phyloP scores from a whole-genome alignment of 345 rosid genomes.

The Gossypium ekmanianum region DNA sequence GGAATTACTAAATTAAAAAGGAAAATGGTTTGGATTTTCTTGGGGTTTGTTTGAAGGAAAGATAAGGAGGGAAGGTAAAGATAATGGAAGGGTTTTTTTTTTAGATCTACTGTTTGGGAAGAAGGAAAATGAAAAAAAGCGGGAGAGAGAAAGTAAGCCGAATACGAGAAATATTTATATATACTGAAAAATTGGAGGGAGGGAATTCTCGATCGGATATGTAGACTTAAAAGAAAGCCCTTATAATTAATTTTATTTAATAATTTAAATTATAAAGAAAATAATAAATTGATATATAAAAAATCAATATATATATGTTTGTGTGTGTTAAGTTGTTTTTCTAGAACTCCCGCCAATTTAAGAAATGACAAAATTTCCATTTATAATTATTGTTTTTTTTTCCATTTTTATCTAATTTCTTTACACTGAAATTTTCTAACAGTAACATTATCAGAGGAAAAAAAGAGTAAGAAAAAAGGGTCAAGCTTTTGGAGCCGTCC shows the following conservation, averaged over 20 bases:
- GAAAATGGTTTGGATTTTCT: background rate
- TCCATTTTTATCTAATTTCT: background rate
- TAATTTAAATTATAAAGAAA: background rate
- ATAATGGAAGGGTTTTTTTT: conserved; percentile 2
- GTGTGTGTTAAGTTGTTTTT: background rate
- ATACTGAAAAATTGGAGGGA: conserved; percentile 25
- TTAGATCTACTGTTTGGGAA: conserved; percentile 41
- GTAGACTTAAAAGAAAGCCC: background rate
- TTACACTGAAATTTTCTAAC: no score
- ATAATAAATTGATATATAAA: background rate
- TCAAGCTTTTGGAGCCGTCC: background rate
- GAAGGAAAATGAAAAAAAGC: conserved; percentile 38
- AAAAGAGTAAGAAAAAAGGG: background rate
- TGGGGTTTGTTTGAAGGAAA: conserved; percentile 20
- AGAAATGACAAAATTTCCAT: background rate
- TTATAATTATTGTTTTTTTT: background rate
- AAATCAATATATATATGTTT: no score
- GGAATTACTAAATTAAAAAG: background rate
- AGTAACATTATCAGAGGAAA: no score
- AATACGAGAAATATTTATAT: conserved; percentile 50
- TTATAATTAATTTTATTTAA: background rate
- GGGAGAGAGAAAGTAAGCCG: conserved; percentile 43
- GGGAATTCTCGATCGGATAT: conserved; percentile 52
- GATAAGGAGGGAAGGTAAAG: conserved; percentile 1
- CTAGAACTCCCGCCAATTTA: conserved; percentile 5